Evolutionary conservation across 805 yeast genomes (phyloP).

Genomic region (Candida yuanshanica): DNA sequence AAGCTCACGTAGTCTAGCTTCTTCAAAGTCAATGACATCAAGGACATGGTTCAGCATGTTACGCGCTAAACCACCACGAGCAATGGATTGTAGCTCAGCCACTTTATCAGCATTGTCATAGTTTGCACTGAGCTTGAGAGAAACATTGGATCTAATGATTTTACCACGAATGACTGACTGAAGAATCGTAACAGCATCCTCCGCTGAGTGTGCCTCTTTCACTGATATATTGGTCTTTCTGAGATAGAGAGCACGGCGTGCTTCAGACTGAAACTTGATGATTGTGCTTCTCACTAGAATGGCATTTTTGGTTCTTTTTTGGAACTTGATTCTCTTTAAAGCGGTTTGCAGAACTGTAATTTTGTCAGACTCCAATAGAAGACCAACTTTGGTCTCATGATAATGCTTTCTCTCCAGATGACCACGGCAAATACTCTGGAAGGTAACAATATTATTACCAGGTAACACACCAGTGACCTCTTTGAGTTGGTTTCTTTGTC

Average conservation of each 20-base stretch:
- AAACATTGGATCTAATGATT: constrained; percentile 8
- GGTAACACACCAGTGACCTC: constrained; percentile 9
- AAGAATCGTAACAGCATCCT: constrained; percentile 26
- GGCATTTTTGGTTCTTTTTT: constrained; percentile 1
- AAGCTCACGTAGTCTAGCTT: constrained; percentile 22
- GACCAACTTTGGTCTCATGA: constrained; percentile 9
- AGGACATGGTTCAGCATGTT: constrained; percentile 19
- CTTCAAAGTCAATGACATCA: constrained; percentile 24
- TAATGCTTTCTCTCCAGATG: constrained; percentile 24
- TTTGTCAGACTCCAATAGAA: constrained; percentile 14
- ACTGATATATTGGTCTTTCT: constrained; percentile 16
- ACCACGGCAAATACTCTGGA: constrained; percentile 44
- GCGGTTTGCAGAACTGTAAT: constrained; percentile 14
- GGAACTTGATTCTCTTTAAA: constrained; percentile 11
- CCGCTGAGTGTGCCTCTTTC: constrained; percentile 19
- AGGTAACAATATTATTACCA: constrained; percentile 8
- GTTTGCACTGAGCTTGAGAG: constrained; percentile 1
- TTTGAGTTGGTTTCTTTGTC: constrained; percentile 11
- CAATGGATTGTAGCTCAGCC: constrained; percentile 45
- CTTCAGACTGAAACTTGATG: constrained; percentile 30
- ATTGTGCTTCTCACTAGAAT: constrained; percentile 15
- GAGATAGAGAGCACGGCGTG: constrained; percentile 29
- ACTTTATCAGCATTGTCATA: constrained; percentile 16
- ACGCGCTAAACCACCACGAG: constrained; percentile 40
- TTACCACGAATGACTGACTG: constrained; percentile 35